phyloP scores from a whole-genome alignment of 2,329 filamentous ascomycete species.

The Fonsecaea pugnacius region DNA sequence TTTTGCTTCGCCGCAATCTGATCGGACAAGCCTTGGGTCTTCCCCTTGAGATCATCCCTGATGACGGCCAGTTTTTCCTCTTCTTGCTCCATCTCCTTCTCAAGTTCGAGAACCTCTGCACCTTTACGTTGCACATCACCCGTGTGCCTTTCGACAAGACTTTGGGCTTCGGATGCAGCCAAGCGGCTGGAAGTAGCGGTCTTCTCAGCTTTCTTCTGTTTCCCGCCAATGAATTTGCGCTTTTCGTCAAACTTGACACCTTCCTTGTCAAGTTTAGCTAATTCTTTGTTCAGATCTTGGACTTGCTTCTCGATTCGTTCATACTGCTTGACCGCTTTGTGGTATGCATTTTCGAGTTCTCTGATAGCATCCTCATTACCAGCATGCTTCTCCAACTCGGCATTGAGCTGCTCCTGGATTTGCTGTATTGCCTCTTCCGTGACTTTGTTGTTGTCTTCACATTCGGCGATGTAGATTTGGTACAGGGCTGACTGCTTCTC shows the following conservation, averaged over 20 bases:
- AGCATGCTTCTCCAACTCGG: conserved; percentile 87
- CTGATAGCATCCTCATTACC: conserved; percentile 91
- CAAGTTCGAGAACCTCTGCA: conserved; percentile 74
- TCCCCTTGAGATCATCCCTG: conserved; percentile 85
- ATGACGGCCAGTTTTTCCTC: conserved; percentile 83
- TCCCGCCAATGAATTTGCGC: conserved; percentile 86
- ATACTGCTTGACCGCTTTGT: conserved; percentile 79
- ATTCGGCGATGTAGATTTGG: conserved; percentile 87
- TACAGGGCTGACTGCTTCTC: conserved; percentile 90
- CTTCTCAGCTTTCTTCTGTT: conserved; percentile 95
- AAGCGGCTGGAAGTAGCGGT: conserved; percentile 76
- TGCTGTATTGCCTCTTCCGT: conserved; percentile 89
- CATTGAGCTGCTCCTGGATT: conserved; percentile 82
- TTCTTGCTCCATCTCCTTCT: conserved; percentile 74
- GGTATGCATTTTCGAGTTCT: conserved; percentile 81
- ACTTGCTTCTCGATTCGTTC: conserved; percentile 81
- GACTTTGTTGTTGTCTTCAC: conserved; percentile 83
- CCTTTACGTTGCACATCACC: conserved; percentile 77
- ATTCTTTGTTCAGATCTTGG: conserved; percentile 79
- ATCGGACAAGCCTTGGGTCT: conserved; percentile 92
- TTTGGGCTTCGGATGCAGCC: conserved; percentile 72
- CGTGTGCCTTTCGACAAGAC: conserved; percentile 75
- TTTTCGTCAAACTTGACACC: conserved; percentile 98
- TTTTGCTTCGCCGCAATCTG: conserved; percentile 92
- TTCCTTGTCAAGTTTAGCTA: conserved; percentile 93